Evolutionary conservation across 352 stramenopile genomes (phyloP), one percentile per base, ranked within the genome.

Genomic region (Blastocystis sp.): DNA sequence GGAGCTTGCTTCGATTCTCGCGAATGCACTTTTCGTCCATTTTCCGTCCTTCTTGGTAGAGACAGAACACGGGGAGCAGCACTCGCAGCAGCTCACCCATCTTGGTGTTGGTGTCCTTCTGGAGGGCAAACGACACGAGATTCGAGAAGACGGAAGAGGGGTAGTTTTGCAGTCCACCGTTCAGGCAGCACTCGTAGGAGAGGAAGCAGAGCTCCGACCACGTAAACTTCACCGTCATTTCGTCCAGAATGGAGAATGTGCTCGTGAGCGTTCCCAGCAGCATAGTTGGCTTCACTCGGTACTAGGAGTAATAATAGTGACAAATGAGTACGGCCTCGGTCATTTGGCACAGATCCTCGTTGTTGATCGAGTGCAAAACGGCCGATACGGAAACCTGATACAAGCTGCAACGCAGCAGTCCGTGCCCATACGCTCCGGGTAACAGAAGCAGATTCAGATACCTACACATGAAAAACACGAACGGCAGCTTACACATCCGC

Each of bases 51-150:
- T 84, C 74, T 14, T 62, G 38, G 45, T 68, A 84, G 74, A 84
- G 74, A 54, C 17, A 84, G 34, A 84, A 59, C 7, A 84, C 52
- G 45, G 74, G 60, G 1, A 84, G 74, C 11, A 84, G 74, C 10
- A 64, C 24, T 28, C 74, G 74, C n/a, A 84, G 57, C 74, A 84
- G 43, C 34, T 84, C 74, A 38, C 74, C 74, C 74, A 84, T 84
- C 40, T 64, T 68, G 24, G 24, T 28, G 61, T 84, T 34, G 38
- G 57, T 62, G 54, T 84, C 74, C 24, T 45, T 69, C 57, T 68
- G 54, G 9, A 84, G 11, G 2, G 74, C 52, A 45, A 84, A 84
- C 1, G 65, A 9, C 3, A 84, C 19, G 11, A 84, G 52, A 14
- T 1, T 84, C 3, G 74, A 43, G 38, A 54, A n/a, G 19, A 68